phyloP scores from a whole-genome alignment of 75 land plant species.

The Picea sitchensis region DNA sequence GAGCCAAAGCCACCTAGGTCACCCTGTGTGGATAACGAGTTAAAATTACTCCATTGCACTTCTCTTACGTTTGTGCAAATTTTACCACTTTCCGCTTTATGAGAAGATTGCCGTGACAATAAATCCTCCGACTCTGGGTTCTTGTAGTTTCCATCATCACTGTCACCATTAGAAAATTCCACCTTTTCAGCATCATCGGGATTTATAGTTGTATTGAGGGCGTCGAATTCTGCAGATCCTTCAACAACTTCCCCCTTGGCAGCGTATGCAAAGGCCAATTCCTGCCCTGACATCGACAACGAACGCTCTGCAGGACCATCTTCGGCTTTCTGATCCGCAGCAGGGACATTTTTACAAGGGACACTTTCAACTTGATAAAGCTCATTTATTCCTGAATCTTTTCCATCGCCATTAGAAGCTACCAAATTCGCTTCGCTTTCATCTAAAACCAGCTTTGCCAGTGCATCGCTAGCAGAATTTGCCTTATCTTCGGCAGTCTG shows the following conservation, averaged over 20 bases:
- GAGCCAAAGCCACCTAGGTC: conserved; percentile 51
- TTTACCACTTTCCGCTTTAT: background rate
- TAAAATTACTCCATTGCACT: conserved; percentile 74
- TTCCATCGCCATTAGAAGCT: background rate
- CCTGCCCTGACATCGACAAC: background rate
- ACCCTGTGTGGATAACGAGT: conserved; percentile 17
- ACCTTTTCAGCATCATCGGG: background rate
- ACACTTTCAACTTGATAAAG: background rate
- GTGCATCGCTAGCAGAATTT: conserved; percentile 17
- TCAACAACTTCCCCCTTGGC: background rate
- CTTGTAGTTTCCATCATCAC: background rate
- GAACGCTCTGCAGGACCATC: background rate
- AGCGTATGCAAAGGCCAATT: background rate
- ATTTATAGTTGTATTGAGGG: background rate
- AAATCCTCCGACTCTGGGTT: background rate
- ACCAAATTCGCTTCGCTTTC: background rate
- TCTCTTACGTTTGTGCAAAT: conserved; percentile 38
- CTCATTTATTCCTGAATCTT: background rate
- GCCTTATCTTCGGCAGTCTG: conserved; percentile 8
- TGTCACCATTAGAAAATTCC: background rate
- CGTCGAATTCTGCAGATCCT: conserved; percentile 2
- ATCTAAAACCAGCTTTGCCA: conserved; percentile 10
- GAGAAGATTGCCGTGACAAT: background rate
- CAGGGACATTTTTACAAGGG: background rate
- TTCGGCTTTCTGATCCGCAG: conserved; percentile 3